phyloP scores from a whole-genome alignment of 148 eudicot species.

The Rhododendron mucronatum region DNA sequence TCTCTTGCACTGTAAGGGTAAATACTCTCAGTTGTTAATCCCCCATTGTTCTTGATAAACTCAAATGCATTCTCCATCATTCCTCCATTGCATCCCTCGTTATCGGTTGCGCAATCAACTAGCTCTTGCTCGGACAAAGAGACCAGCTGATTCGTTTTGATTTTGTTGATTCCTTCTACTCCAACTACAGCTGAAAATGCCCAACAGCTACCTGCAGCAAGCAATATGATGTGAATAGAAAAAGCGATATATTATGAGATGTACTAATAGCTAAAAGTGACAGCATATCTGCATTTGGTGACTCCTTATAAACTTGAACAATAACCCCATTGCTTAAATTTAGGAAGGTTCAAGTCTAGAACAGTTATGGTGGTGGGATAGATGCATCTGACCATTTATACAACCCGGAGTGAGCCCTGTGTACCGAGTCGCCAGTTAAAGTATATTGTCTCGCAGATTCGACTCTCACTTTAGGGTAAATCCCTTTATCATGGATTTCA shows the following conservation, averaged over 20 bases:
- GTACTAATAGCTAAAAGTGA: background rate
- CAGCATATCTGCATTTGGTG: background rate
- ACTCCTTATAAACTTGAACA: background rate
- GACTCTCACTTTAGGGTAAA: too few relatives aligned
- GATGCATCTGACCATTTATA: background rate
- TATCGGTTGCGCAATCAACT: conserved; percentile 54
- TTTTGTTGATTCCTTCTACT: conserved; percentile 79
- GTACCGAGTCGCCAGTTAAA: background rate
- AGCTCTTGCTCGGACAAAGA: conserved; percentile 77
- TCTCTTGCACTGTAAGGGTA: conserved; percentile 50
- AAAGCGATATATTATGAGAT: background rate
- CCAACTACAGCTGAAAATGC: conserved; percentile 67
- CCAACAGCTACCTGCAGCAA: conserved; percentile 60
- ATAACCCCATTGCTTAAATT: background rate
- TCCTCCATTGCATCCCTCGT: conserved; percentile 60
- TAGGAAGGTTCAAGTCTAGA: background rate
- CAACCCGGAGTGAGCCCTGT: background rate
- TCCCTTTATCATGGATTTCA: too few relatives aligned
- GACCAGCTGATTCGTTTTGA: conserved; percentile 51
- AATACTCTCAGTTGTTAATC: conserved; percentile 29
- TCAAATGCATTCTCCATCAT: conserved; percentile 47
- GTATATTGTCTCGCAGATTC: background rate
- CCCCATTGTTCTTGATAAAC: conserved; percentile 39
- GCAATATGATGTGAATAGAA: background rate
- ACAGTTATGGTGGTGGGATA: background rate